Evolutionary conservation across 164 flowering plant genomes (phyloP), one percentile per base, ranked within the genome.

Genomic region (Cinnamomum chago): DNA sequence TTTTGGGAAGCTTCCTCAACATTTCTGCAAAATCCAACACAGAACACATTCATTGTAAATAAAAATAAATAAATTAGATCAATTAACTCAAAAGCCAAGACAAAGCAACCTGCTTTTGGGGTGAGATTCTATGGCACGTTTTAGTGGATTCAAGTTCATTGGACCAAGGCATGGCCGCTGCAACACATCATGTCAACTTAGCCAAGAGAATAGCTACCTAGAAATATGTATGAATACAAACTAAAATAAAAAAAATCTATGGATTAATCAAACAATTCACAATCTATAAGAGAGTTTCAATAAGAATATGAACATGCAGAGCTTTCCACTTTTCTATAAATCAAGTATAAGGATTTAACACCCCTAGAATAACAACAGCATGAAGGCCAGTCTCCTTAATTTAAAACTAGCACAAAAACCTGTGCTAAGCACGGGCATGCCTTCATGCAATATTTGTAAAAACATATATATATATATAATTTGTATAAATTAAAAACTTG

Each of bases 31-130:
- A 60, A 67, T 73, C 68, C 47, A 65, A 69, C 50, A 65, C 58
- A 78, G 27, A 22, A 28, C 2, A 4, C 62, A 78, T 27, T 70
- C 65, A 15, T 68, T 67, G 72, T 66, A 14, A 27, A 5, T 30
- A 23, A 0, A 70, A 75, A 68, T 25, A 58, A 72, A 30, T 28
- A 22, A 55, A 30, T 70, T 28, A 64, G 67, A 20, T 11, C 40
- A 66, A 50, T 25, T 25, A 50, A 33, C 23, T 55, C 1, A 70
- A 60, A 30, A 55, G 67, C 68, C 24, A 64, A 14, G 47, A 67
- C 25, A 15, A 70, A 67, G 40, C 15, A 30, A 92, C 97, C 98
- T 92, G 88, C 68, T 88, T 72, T 77, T 79, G 62, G 65, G 75
- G 5, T 88, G 81, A 70, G 88, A 82, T 50, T 30, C 75, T 28